These are phyloP conservation scores for Cercospora zeina DNA, from an alignment of 2,329 filamentous ascomycete species.

Conservation along the genomic window DNA sequence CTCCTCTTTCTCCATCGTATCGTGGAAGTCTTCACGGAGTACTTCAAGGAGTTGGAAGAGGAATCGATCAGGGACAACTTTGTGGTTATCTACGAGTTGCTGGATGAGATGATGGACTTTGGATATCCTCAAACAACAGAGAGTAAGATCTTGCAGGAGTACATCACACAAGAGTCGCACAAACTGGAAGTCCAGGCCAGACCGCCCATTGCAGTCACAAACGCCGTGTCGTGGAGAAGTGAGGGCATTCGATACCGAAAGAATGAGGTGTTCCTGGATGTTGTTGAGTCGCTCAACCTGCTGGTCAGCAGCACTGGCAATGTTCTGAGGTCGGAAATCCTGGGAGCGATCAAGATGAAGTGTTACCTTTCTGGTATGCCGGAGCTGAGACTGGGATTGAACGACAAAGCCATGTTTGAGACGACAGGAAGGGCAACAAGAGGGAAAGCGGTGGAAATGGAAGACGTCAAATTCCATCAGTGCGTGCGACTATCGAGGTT, in stretches of 20 bases:
- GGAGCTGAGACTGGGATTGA: constrained; percentile 86
- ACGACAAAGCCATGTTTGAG: constrained; percentile 99
- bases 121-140: constrained; percentile 98
- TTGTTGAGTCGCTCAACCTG: constrained; percentile 93
- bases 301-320: constrained; percentile 93
- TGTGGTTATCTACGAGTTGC: constrained; percentile 96
- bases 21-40: constrained; percentile 98
- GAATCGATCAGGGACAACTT: constrained; percentile 99
- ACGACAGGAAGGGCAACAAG: constrained; percentile 90
- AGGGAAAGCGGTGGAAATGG: constrained; percentile 98
- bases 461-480: constrained; percentile 99
- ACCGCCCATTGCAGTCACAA: constrained; percentile 95
- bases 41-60: constrained; percentile 98
- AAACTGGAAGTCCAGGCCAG: constrained; percentile 96
- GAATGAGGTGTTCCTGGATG: constrained; percentile 98
- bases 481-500: constrained; percentile 94
- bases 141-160: constrained; percentile 95
- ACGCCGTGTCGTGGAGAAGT: constrained; percentile 95
- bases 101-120: constrained; percentile 99
- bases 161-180: constrained; percentile 96
- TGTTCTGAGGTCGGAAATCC: constrained; percentile 90
- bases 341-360: constrained; percentile 99
- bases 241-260: constrained; percentile 98
- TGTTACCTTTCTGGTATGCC: constrained; percentile 99
- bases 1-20: constrained; percentile 97